phyloP scores from a whole-genome alignment of 163 green algal genomes.

The Chlamydomonas reinhardtii region DNA sequence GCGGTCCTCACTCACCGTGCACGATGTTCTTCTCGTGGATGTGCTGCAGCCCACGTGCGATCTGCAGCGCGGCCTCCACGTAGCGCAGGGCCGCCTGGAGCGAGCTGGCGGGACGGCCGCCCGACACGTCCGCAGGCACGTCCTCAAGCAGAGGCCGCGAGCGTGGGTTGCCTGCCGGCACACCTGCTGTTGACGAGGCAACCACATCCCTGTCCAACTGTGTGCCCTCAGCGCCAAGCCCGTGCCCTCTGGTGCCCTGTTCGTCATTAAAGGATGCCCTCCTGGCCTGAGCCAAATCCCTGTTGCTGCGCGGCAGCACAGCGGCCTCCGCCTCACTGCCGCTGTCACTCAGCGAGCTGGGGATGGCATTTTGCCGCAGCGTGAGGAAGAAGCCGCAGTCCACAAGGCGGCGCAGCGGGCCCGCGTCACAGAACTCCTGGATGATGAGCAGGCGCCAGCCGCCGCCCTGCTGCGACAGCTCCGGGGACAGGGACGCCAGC shows the following conservation, averaged over 20 bases:
- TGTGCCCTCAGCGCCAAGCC: too few relatives aligned
- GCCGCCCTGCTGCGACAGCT: conserved; percentile 44
- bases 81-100: conserved; percentile 33
- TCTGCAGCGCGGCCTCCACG: conserved; percentile 37
- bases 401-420: conserved; percentile 16
- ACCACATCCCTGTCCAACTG: too few relatives aligned
- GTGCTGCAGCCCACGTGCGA: conserved; percentile 37
- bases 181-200: too few relatives aligned
- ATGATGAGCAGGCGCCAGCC: conserved; percentile 52
- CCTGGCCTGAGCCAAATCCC: too few relatives aligned
- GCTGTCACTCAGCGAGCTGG: too few relatives aligned
- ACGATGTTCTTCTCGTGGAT: conserved; percentile 53
- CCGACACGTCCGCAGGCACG: not conserved
- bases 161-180: not conserved
- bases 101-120: not conserved
- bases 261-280: too few relatives aligned
- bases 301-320: too few relatives aligned
- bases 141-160: not conserved
- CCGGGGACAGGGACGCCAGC: conserved; percentile 22
- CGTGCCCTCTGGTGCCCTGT: too few relatives aligned
- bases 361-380: not conserved
- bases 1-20: conserved; percentile 4
- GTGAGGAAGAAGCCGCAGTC: conserved; percentile 46
- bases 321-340: too few relatives aligned
- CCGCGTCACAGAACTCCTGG: conserved; percentile 49